Evolutionary conservation across 768 basidiomycete genomes (phyloP), one percentile per base, ranked within the genome.

Genomic region (Omphalotus guepiniiformis): DNA sequence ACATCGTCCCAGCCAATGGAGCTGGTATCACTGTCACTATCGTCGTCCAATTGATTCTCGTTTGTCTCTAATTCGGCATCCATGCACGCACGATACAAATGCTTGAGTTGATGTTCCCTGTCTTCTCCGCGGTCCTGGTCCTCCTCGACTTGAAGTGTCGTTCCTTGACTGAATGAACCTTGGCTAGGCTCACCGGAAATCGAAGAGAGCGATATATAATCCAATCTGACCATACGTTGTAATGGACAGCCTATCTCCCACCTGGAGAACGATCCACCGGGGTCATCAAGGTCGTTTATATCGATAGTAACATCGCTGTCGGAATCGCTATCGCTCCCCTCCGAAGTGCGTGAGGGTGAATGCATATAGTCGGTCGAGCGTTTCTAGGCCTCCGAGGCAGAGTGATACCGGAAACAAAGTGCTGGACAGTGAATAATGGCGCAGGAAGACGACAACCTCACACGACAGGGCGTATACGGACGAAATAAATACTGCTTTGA

Each of bases 61-160:
- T 18, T 63, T 51, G 32, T 64, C 52, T 18, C 56, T 63, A 54
- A 43, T 66, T 66, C 19, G 68, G 55, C n/a, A 66, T 52, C 12
- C 53, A 55, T 42, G 66, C 67, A 47, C 58, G 68, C 50, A 64
- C 57, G 26, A 63, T 69, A 34, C 18, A 29, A 50, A 8, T 32
- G 23, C 22, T n/a, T 41, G n/a, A 26, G 38, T 9, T 12, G 4
- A 25, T 50, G 18, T 48, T 50, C 32, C 15, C 28, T 47, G 5
- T 36, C 22, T 8, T 21, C 32, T 28, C 34, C 40, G 15, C 18
- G n/a, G 22, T 25, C 15, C 8, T 42, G 16, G 13, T 27, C 40
- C 16, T 39, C 48, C 39, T 13, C 25, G 6, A 29, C 41, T 8
- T 6, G 6, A 26, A 4, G 18, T n/a, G 21, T 44, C 30, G 21